A percentile compares a stretch with the other conserved stretches of the same genome.
Evolutionary conservation across 306 rosid species (phyloP).

Genomic region (Cicer arietinum): DNA sequence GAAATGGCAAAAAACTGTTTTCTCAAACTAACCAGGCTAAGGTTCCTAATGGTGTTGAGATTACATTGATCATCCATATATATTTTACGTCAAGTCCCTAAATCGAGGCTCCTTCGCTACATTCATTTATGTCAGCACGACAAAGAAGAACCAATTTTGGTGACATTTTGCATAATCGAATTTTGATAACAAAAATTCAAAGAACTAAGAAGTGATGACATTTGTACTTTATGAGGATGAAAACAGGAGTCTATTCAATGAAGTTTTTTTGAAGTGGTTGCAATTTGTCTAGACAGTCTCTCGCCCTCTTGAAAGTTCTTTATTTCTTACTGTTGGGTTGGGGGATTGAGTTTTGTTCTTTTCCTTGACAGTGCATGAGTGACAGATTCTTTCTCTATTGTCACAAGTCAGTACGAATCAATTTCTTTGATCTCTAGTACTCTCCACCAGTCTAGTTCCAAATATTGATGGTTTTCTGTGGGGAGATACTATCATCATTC

Average conservation of each 20-base stretch:
- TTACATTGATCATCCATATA: neutral
- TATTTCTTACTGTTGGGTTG: constrained; percentile 18
- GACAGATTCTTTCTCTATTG: neutral
- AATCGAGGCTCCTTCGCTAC: neutral
- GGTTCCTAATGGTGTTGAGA: constrained; percentile 12
- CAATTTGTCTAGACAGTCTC: constrained; percentile 21
- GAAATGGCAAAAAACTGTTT: neutral
- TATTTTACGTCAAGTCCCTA: neutral
- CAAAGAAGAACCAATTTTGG: neutral
- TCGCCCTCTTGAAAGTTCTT: constrained; percentile 7
- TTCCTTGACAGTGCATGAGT: constrained; percentile 34
- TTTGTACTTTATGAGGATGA: neutral
- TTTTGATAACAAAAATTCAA: neutral
- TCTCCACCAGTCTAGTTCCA: constrained; percentile 10
- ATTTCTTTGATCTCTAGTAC: constrained; percentile 8
- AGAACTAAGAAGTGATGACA: neutral
- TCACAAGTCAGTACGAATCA: constrained; percentile 6
- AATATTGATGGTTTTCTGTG: constrained; percentile 24
- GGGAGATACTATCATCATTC: constrained; percentile 22
- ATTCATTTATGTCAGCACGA: neutral
- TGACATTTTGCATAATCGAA: neutral
- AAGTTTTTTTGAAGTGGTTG: neutral
- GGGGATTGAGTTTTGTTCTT: neutral
- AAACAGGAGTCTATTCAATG: neutral
- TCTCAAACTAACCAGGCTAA: neutral